These are phyloP conservation scores for Amanita pallidorosea DNA, from an alignment of 768 basidiomycete genomes.

Conservation along the genomic window DNA sequence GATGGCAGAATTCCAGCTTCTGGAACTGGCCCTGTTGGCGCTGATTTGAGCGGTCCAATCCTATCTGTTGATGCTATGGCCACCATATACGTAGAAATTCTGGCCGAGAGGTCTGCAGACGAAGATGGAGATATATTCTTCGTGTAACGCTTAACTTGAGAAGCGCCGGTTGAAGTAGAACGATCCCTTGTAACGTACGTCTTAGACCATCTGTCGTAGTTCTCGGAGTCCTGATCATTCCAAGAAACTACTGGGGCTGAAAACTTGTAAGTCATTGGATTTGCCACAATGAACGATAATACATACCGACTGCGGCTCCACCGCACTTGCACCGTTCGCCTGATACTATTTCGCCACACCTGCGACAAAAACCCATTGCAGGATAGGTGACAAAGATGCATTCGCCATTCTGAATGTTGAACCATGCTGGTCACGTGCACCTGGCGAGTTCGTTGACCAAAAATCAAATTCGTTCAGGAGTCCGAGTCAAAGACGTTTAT, in stretches of 20 bases:
- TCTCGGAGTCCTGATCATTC: slow-evolving; percentile 30
- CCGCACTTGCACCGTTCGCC: slow-evolving; percentile 72
- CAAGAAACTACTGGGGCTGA: slow-evolving; percentile 64
- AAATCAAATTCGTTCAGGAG: no score
- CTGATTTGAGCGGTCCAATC: slow-evolving; percentile 45
- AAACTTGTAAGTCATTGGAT: slow-evolving; percentile 1
- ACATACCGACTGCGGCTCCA: slow-evolving; percentile 68
- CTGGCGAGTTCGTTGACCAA: neutral
- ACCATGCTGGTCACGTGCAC: slow-evolving; percentile 6
- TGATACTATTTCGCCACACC: slow-evolving; percentile 76
- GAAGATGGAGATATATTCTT: slow-evolving; percentile 22
- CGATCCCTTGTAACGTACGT: slow-evolving; percentile 57
- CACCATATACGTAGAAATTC: slow-evolving; percentile 48
- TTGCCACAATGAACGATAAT: neutral
- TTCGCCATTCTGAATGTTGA: neutral
- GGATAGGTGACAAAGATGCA: slow-evolving; percentile 3
- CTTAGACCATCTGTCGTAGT: slow-evolving; percentile 68
- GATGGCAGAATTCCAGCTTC: slow-evolving; percentile 55
- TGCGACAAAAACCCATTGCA: slow-evolving; percentile 73
- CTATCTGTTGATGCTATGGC: slow-evolving; percentile 32
- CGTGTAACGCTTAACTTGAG: slow-evolving; percentile 37
- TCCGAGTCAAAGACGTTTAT: neutral
- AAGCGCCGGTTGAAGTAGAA: slow-evolving; percentile 11
- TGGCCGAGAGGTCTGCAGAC: slow-evolving; percentile 28
- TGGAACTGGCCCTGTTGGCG: slow-evolving; percentile 38